Base-by-base conservation (phyloP, 2,329 filamentous ascomycete species). In the Monosporascus sp. region DNA sequence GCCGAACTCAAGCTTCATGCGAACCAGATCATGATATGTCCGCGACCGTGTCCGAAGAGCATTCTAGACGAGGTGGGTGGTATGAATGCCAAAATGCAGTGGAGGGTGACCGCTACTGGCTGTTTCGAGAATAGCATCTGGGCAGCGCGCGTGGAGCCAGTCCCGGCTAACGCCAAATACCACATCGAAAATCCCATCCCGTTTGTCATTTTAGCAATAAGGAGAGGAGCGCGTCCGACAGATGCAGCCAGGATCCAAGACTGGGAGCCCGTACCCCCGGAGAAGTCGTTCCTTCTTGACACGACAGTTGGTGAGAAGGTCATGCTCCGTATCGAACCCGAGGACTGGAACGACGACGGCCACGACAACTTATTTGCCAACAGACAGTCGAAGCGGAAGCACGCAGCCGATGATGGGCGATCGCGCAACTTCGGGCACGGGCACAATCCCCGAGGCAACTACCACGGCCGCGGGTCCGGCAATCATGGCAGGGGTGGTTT, bases 11-110 rank as follows among this genome's bases (percentile, higher is more conserved):
- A 89, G 59, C 83, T 85, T 57, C 86, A 96, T 62, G 92, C 87
- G 46, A 96, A 95, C 72, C 93, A 87, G 70, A 92, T 99, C 62
- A 80, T 97, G 63, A 97, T 99, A 66, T 88, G 87, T 38, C 87
- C 90, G 1, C 85, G 88, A 11, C 85, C 88, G 0, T 89, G 88
- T 49, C 83, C 88, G 3, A 77, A 80, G 49, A 81, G 79, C 58
- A 86, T 95, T 22, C 74, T 97, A 35, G 81, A 88, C 50, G 94
- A 90, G 69, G 87, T 94, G 11, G 94, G 94, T 43, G 93, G 93
- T 27, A 84, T 96, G 65, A 90, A 91, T 36, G 85, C 83, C 62
- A 93, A 87, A 70, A 81, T 95, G 72, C 83, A 76, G 41, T 99
- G 93, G 90, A 83, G 89, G 68, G 86, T 96, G 5, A 88, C 85